phyloP scores from a whole-genome alignment of 495 filamentous ascomycete species.

The Pyronema omphalodes region DNA sequence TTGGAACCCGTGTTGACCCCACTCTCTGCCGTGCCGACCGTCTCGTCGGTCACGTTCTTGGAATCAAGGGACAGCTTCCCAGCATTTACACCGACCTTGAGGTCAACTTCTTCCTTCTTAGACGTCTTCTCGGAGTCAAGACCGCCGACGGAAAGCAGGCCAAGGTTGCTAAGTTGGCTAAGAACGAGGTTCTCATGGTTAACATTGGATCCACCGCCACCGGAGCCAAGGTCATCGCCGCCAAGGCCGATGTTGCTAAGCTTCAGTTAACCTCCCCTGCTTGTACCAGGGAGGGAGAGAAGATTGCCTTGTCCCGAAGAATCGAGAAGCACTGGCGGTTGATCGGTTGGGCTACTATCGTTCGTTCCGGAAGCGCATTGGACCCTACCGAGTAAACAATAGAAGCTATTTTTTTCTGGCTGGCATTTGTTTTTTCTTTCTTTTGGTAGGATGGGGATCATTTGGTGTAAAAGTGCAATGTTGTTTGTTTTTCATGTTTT shows the following conservation, averaged over 20 bases:
- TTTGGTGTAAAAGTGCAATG: not conserved
- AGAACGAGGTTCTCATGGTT: constrained; percentile 98
- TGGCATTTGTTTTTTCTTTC: not conserved
- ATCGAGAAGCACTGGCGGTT: constrained; percentile 99
- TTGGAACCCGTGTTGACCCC: constrained; percentile 90
- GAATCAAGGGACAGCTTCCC: constrained; percentile 74
- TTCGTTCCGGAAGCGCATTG: constrained; percentile 21
- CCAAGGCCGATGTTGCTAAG: constrained; percentile 94
- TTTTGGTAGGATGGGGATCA: not conserved
- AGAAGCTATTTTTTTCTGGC: not conserved
- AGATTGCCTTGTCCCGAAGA: constrained; percentile 86
- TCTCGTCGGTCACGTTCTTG: constrained; percentile 93
- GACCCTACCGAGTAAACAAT: constrained; percentile 1
- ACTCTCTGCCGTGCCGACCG: constrained; percentile 96
- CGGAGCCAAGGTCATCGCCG: constrained; percentile 82
- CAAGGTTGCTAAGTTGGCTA: constrained; percentile 91
- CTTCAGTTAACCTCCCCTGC: constrained; percentile 71
- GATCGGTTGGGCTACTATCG: constrained; percentile 93
- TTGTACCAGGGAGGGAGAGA: constrained; percentile 87
- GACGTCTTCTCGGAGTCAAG: constrained; percentile 86
- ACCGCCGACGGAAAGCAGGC: constrained; percentile 97
- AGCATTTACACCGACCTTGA: constrained; percentile 95
- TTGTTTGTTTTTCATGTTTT: not conserved
- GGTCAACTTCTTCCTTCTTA: constrained; percentile 96
- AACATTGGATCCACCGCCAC: constrained; percentile 97